Base-by-base conservation (phyloP, 495 filamentous ascomycete species). In the Penicillium atrosanguineum region DNA sequence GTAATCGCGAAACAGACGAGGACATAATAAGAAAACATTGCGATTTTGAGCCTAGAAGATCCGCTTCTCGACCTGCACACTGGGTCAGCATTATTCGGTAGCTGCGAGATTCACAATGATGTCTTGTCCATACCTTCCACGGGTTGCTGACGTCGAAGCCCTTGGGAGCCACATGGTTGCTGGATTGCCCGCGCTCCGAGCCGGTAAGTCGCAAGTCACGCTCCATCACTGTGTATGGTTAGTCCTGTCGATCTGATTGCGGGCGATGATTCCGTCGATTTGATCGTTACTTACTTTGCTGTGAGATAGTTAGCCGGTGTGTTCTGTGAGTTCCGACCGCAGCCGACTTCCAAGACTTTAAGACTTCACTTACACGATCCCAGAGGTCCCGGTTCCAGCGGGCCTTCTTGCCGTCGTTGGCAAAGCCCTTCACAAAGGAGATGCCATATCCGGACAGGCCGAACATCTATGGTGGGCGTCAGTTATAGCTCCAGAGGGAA, bases 141-240 rank as follows among this genome's bases (percentile, higher is more conserved):
- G 90, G 88, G 71, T 96, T 96, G 81, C 87, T 97, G 62, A 96
- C 60, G 64, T 96, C 93, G 76, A 95, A 99, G 34, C 91, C 93
- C 38, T 79, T 74, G 15, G 94, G 95, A 34, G 94, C 94, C 52
- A 77, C 68, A 44, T 83, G 76, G 45, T 85, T 87, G 72, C 93
- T 88, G 59, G 85, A 87, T 71, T 99, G 94, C 37, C 91, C 95
- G 75, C 95, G 81, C 62, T 87, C 61, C 45, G 69, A 81, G 55
- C 94, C 94, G 45, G 94, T 99, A 68, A 99, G 80, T 65, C 94
- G 81, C 60, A 86, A 77, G 68, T 99, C 94, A 64, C 94, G 84
- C 52, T 97, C 87, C 91, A 97, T 96, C 95, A 99, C 94, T 97
- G 60, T 57, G 19, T 25, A 43, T 57, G 37, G 62, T 69, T 47